Base-by-base conservation (phyloP, 169 alveolate genomes). In the Plasmodium falciparum region DNA sequence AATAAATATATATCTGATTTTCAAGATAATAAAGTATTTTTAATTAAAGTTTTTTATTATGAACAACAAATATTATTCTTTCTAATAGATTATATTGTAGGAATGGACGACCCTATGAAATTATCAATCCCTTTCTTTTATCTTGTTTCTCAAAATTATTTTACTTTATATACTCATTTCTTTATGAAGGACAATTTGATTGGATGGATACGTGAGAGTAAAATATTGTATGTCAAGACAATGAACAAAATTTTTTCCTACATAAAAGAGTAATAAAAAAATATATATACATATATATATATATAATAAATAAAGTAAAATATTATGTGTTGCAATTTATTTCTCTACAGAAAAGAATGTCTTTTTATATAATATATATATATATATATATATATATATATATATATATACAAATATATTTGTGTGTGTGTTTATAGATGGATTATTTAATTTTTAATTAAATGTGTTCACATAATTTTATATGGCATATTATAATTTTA, bases 161-260 rank as follows among this genome's bases (percentile, higher is more conserved):
- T 86, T 62, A 58, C 92, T 58, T 29, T 56, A 49, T 86, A 58
- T 54, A 72, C 74, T 13, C 85, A 86, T 61, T 71, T 86, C 62
- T 71, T 72, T 17, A 71, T 86, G 58, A 86, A 86, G 29, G 92
- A 86, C 15, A 86, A 86, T 59, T 59, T 86, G 58, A 63, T 86
- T 20, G 92, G 92, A 9, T 86, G 92, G 92, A 62, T 86, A 15
- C 24, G 43, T 22, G 50, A 59, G 29, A 49, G 56, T 11, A 70
- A 86, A 13, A 49, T 54, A 24, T 58, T 86, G 1, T 86, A 66
- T 72, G 26, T 72, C 47, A 70, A 39, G 67, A 54, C 70, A 15
- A 72, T 71, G 71, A 20, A 49, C 11, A 59, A 50, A 62, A 69
- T 80, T 2, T 29, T 69, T 11, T 29, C 71, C 39, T 80, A 54